Evolutionary conservation across 2,329 filamentous ascomycete species (phyloP).

Genomic region (Botryotinia calthae): DNA sequence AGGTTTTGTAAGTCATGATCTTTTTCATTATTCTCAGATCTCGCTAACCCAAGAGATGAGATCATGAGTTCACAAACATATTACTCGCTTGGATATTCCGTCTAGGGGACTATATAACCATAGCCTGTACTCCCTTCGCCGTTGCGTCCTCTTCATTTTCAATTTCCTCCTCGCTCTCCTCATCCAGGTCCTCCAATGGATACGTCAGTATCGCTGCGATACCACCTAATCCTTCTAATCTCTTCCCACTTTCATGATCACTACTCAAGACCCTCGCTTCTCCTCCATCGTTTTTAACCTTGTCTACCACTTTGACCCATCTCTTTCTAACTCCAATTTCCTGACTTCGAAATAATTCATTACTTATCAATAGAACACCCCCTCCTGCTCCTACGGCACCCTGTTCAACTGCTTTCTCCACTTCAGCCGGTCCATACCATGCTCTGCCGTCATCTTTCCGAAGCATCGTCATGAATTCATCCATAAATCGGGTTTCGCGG

Average conservation of each 20-base stretch:
- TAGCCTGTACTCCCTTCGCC: not conserved
- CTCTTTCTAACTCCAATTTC: conserved; percentile 72
- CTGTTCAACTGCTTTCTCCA: conserved; percentile 77
- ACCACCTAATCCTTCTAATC: conserved; percentile 78
- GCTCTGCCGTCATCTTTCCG: conserved; percentile 83
- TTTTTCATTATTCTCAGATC: not conserved
- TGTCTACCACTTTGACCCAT: conserved; percentile 84
- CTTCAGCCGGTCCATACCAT: conserved; percentile 84
- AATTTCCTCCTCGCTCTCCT: conserved; percentile 50
- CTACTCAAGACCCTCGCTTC: conserved; percentile 88
- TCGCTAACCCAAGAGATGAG: not conserved
- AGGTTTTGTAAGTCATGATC: not conserved
- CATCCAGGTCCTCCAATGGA: conserved; percentile 77
- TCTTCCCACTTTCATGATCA: conserved; percentile 88
- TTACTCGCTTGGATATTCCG: not conserved
- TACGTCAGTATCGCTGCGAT: conserved; percentile 91
- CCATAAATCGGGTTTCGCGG: conserved; percentile 78
- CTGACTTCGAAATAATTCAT: conserved; percentile 80
- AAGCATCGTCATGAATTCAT: conserved; percentile 74
- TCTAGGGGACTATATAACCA: not conserved
- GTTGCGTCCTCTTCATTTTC: not conserved
- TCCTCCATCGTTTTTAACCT: conserved; percentile 81
- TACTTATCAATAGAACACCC: conserved; percentile 81
- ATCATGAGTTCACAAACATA: not conserved
- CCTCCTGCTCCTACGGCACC: conserved; percentile 87